Evolutionary conservation across 2,329 filamentous ascomycete genomes (phyloP).

Genomic region (Pseudogymnoascus sp.): DNA sequence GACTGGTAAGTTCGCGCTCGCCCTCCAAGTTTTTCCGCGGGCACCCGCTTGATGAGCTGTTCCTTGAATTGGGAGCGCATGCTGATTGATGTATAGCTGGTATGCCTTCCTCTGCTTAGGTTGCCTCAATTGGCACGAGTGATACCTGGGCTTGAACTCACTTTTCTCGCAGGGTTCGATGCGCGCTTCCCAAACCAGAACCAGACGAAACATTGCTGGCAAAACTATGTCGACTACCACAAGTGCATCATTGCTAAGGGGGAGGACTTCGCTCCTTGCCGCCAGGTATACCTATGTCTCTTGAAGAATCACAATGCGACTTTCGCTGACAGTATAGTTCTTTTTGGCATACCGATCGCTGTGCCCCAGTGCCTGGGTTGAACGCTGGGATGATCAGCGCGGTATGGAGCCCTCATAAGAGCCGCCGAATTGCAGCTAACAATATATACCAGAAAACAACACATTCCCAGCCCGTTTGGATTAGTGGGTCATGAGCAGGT

Average conservation of each 20-base stretch:
- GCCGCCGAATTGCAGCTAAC: conserved; percentile 19
- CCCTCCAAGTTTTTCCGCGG: conserved; percentile 15
- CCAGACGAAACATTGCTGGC: conserved; percentile 99
- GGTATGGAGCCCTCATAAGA: conserved; percentile 49
- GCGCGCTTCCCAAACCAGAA: conserved; percentile 98
- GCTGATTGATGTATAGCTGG: conserved; percentile 40
- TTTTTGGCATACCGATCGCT: conserved; percentile 93
- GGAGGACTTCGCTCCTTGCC: conserved; percentile 95
- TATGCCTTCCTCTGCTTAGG: conserved; percentile 28
- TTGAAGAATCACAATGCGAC: conserved; percentile 15
- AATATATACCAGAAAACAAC: conserved; percentile 45
- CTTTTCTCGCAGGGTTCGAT: conserved; percentile 67
- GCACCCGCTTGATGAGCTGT: conserved; percentile 19
- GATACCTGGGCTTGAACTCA: neutral
- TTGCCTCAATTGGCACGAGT: neutral
- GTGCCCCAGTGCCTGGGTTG: conserved; percentile 89
- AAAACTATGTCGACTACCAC: conserved; percentile 99
- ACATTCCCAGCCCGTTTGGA: conserved; percentile 61
- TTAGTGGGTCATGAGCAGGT: conserved; percentile 25
- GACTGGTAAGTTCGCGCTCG: conserved; percentile 61
- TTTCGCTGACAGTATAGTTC: conserved; percentile 54
- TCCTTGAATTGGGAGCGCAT: conserved; percentile 21
- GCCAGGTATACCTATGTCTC: conserved; percentile 57
- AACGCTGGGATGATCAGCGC: conserved; percentile 95
- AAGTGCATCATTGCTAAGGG: conserved; percentile 99